phyloP scores from a whole-genome alignment of 2,329 filamentous ascomycete species.

The Colletotrichum costaricense region DNA sequence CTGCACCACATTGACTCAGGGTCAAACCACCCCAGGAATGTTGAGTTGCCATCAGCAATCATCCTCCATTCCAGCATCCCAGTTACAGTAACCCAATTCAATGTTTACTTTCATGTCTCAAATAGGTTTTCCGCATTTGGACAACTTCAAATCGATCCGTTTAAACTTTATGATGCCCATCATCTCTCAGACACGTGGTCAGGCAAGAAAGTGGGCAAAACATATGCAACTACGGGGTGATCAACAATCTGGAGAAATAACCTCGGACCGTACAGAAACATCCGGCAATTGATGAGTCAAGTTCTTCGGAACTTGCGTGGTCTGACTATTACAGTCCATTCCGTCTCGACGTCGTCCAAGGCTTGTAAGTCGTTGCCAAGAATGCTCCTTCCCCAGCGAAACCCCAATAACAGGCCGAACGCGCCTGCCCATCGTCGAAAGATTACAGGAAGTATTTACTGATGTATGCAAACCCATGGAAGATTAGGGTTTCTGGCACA shows the following conservation, averaged over 20 bases:
- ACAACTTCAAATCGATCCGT: neutral
- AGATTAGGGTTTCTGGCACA: neutral
- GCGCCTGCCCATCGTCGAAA: neutral
- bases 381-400: neutral
- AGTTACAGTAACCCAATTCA: neutral
- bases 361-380: neutral
- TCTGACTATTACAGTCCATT: neutral
- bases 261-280: neutral
- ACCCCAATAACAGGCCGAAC: neutral
- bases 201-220: neutral
- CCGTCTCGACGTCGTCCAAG: neutral
- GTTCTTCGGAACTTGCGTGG: neutral
- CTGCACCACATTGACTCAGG: neutral
- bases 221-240: neutral
- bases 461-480: neutral
- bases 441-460: neutral
- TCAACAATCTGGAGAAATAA: neutral
- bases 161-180: neutral
- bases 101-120: constrained; percentile 21
- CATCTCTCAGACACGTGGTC: constrained; percentile 2
- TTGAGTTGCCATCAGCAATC: constrained; percentile 24
- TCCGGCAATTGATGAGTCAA: neutral
- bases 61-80: constrained; percentile 8
- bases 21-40: constrained; percentile 12
- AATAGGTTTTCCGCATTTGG: neutral